Conservation (phyloP, 768 basidiomycete species). For the Serendipita vermifera region DNA sequence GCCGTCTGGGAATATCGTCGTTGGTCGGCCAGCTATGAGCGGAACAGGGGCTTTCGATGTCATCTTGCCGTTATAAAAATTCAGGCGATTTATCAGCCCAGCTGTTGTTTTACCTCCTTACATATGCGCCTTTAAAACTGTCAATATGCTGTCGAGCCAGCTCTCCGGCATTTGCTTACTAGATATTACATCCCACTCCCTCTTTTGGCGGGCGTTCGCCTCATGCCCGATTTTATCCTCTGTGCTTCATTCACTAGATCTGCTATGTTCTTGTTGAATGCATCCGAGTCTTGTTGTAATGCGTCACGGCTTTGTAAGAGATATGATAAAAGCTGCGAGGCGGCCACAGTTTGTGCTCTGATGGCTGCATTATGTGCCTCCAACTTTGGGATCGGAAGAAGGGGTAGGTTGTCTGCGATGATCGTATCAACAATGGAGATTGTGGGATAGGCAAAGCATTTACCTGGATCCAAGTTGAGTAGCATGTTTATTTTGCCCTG, state of each 20-base stretch:
- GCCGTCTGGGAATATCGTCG: conserved; percentile 83
- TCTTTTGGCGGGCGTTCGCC: background rate
- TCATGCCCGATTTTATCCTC: conserved; percentile 21
- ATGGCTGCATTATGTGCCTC: conserved; percentile 57
- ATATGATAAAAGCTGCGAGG: conserved; percentile 66
- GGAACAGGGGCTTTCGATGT: conserved; percentile 96
- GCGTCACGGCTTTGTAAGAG: conserved; percentile 69
- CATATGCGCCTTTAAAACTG: no score
- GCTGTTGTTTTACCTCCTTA: no score
- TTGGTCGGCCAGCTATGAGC: conserved; percentile 74
- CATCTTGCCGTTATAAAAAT: no score
- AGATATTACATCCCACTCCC: background rate
- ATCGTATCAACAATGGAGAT: background rate
- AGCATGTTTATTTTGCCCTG: conserved; percentile 49
- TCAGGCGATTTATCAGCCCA: no score
- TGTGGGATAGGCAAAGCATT: background rate
- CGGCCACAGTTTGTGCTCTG: conserved; percentile 55
- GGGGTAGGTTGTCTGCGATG: conserved; percentile 48
- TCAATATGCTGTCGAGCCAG: no score
- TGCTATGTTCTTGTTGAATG: conserved; percentile 80
- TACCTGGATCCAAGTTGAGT: conserved; percentile 56
- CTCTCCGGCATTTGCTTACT: no score
- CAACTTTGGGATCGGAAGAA: conserved; percentile 55
- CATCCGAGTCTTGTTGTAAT: conserved; percentile 76
- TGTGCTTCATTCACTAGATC: conserved; percentile 81